Conservation (phyloP, 2,329 filamentous ascomycete species). For the Verticillium nubilum region DNA sequence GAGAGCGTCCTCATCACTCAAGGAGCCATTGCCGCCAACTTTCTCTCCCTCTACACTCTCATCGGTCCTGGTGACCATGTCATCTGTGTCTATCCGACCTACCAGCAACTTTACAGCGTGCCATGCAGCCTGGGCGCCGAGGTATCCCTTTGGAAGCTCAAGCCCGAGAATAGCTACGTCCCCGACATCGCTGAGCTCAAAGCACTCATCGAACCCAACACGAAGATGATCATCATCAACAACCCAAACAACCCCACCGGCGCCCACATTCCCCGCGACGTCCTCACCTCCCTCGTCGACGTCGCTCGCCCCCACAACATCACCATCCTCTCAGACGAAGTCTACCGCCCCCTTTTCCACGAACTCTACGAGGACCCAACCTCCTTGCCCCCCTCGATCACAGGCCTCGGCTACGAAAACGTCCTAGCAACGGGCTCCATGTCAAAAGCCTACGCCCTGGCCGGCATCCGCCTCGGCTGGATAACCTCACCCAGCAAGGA, state of each 20-base stretch:
- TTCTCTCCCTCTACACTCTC: slow-evolving; percentile 64
- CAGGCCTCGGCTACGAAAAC: slow-evolving; percentile 67
- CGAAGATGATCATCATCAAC: slow-evolving; percentile 57
- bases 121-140: slow-evolving; percentile 67
- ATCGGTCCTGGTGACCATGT: slow-evolving; percentile 70
- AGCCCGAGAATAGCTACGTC: slow-evolving; percentile 56
- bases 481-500: slow-evolving; percentile 58
- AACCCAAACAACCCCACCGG: slow-evolving; percentile 86
- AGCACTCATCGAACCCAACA: slow-evolving; percentile 57
- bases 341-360: slow-evolving; percentile 81
- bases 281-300: slow-evolving; percentile 56
- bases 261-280: slow-evolving; percentile 56
- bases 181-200: slow-evolving; percentile 61
- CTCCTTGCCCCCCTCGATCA: slow-evolving; percentile 57
- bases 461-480: slow-evolving; percentile 81
- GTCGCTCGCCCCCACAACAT: slow-evolving; percentile 60
- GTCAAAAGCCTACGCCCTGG: slow-evolving; percentile 80
- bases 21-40: slow-evolving; percentile 74
- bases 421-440: slow-evolving; percentile 72
- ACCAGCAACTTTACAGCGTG: slow-evolving; percentile 74
- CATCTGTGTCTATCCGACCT: slow-evolving; percentile 77
- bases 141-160: slow-evolving; percentile 68
- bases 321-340: slow-evolving; percentile 70
- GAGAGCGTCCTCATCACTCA: slow-evolving; percentile 68
- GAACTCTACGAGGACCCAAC: slow-evolving; percentile 42